A percentile compares a stretch with the other conserved stretches of the same genome.
These are phyloP conservation scores for Scheffersomyces insectosa DNA, from an alignment of 1,139 yeast species.

Conservation along the genomic window DNA sequence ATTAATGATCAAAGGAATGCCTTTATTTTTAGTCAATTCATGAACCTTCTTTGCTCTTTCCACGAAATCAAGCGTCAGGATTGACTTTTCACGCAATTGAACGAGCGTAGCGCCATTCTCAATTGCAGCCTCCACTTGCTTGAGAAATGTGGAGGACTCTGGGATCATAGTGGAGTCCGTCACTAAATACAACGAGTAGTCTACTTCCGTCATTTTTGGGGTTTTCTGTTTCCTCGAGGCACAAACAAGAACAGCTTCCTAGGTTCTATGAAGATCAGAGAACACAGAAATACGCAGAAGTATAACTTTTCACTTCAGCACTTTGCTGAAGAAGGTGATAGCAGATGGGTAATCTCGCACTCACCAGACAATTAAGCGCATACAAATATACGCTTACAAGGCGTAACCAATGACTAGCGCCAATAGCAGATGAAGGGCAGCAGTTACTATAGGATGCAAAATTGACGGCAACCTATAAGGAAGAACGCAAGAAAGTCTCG, in stretches of 20 bases:
- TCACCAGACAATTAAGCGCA: constrained; percentile 4
- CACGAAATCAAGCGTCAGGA: constrained; percentile 70
- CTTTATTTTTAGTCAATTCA: constrained; percentile 54
- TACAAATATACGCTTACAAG: constrained; percentile 1
- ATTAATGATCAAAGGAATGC: constrained; percentile 80
- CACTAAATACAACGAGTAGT: constrained; percentile 73
- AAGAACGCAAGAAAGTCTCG: no score
- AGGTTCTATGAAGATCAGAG: neutral
- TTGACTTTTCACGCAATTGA: constrained; percentile 79
- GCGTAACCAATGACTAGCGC: no score
- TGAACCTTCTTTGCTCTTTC: constrained; percentile 63
- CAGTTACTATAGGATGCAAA: neutral
- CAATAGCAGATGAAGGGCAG: neutral
- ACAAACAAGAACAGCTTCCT: neutral
- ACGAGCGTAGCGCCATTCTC: constrained; percentile 76
- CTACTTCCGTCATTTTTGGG: constrained; percentile 28
- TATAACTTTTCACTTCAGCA: neutral
- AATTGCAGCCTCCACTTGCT: constrained; percentile 63
- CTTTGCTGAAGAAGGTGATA: neutral
- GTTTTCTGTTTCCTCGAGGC: neutral
- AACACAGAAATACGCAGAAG: neutral
- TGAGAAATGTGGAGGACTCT: constrained; percentile 53
- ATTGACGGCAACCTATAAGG: neutral
- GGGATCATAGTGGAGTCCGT: constrained; percentile 84
- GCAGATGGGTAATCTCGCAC: neutral